Conservation (phyloP, 495 filamentous ascomycete genomes). For the Symbiotaphrina buchneri region DNA sequence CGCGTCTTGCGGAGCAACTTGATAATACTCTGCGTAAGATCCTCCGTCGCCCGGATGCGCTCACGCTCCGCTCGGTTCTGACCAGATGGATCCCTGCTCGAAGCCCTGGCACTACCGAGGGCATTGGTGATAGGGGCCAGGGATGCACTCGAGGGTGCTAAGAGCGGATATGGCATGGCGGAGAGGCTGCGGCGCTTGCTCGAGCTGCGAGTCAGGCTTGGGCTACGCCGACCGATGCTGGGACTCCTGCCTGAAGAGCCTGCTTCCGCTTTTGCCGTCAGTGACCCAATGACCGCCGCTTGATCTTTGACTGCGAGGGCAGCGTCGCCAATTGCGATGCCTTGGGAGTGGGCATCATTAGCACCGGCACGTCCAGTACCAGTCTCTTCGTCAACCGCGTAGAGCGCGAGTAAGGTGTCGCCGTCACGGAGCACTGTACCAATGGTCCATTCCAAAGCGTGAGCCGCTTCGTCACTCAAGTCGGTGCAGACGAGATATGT, state of each 20-base stretch:
- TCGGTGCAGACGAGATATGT: conserved; percentile 89
- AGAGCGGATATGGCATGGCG: too few species aligned
- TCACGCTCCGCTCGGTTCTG: conserved; percentile 45
- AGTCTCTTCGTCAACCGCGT: conserved; percentile 71
- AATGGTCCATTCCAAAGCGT: conserved; percentile 92
- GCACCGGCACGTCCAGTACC: conserved; percentile 22
- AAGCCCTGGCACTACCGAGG: too few species aligned
- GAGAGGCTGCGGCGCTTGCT: too few species aligned
- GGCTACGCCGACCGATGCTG: too few species aligned
- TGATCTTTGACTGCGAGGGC: conserved; percentile 50
- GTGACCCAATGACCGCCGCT: conserved; percentile 29
- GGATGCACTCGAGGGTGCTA: too few species aligned
- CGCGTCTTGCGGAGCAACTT: conserved; percentile 72
- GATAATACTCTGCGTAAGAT: conserved; percentile 58
- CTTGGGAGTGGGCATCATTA: conserved; percentile 9
- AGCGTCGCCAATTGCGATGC: conserved; percentile 30
- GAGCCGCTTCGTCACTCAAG: conserved; percentile 76
- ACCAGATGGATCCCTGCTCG: too few species aligned
- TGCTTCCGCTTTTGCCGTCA: conserved; percentile 21
- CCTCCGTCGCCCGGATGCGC: conserved; percentile 47
- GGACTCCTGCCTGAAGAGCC: too few species aligned
- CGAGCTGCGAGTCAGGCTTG: too few species aligned
- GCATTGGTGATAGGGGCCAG: too few species aligned
- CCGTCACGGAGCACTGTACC: conserved; percentile 88
- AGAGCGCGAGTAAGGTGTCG: conserved; percentile 80